These are phyloP conservation scores for Leccinum disarticulatum DNA, from an alignment of 768 basidiomycete species.

Conservation along the genomic window DNA sequence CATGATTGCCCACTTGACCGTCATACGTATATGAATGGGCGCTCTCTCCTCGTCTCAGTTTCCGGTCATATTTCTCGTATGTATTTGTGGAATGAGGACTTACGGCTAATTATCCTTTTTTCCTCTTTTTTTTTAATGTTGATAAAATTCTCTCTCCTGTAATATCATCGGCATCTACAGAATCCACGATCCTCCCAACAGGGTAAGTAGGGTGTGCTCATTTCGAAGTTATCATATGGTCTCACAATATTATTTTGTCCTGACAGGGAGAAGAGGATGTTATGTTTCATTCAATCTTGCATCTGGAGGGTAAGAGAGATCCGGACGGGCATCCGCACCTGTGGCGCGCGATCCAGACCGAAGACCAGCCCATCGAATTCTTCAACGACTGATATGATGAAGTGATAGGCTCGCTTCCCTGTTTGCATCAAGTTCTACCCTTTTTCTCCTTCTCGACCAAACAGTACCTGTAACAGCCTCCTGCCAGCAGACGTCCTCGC, in stretches of 20 bases:
- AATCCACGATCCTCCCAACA: conserved; percentile 75
- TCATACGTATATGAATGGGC: conserved; percentile 1
- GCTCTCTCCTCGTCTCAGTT: conserved; percentile 9
- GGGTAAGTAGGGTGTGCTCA: conserved; percentile 39
- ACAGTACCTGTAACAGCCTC: conserved; percentile 17
- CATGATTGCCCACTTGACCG: not conserved
- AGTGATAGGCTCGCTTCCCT: not conserved
- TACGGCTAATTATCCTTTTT: conserved; percentile 1
- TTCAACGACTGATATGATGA: conserved; percentile 26
- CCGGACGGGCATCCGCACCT: conserved; percentile 49
- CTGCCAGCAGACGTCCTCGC: conserved; percentile 12
- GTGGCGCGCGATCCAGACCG: conserved; percentile 66
- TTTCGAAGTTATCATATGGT: not conserved
- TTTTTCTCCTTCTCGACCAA: conserved; percentile 13
- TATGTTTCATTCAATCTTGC: conserved; percentile 66
- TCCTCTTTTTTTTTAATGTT: conserved; percentile 5
- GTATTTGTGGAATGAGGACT: conserved; percentile 11
- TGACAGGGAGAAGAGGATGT: conserved; percentile 63
- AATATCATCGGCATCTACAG: conserved; percentile 34
- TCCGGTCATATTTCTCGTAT: conserved; percentile 5
- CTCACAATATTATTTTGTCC: conserved; percentile 10
- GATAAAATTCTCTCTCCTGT: not conserved
- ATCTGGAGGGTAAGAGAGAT: conserved; percentile 54
- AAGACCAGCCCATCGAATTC: conserved; percentile 48
- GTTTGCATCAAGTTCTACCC: not conserved